These are phyloP conservation scores for Lodderomyces orthopsilosis DNA, from an alignment of 1,139 yeast genomes.

Conservation along the genomic window DNA sequence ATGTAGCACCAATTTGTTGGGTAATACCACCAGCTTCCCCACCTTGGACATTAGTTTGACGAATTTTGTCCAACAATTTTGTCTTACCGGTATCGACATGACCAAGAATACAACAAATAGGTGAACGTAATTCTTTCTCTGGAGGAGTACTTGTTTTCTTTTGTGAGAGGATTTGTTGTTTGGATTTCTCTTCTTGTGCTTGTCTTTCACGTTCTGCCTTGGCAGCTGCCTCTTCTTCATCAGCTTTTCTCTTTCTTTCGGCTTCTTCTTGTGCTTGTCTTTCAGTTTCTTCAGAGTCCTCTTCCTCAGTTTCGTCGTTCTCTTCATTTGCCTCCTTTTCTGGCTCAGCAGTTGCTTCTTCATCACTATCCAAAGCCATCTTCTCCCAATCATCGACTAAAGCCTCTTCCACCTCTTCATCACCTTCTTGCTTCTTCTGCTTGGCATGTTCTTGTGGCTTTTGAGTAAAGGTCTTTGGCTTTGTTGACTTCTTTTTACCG, in stretches of 20 bases:
- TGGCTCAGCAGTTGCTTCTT: conserved; percentile 42
- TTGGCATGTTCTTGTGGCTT: conserved; percentile 18
- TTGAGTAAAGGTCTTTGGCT: conserved; percentile 36
- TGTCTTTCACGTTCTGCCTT: conserved; percentile 6
- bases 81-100: conserved; percentile 99
- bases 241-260: conserved; percentile 1
- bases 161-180: conserved; percentile 10
- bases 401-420: conserved; percentile 48
- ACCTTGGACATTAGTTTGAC: conserved; percentile 99
- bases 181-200: conserved; percentile 1
- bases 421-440: conserved; percentile 19
- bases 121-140: conserved; percentile 78
- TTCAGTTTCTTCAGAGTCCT: conserved; percentile 4
- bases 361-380: conserved; percentile 56
- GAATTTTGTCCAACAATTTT: conserved; percentile 88
- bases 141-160: conserved; percentile 15
- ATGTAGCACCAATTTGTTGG: conserved; percentile 99
- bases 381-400: conserved; percentile 67
- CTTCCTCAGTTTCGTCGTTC: conserved; percentile 19
- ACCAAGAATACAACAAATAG: conserved; percentile 97
- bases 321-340: conserved; percentile 21
- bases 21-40: conserved; percentile 99
- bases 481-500: conserved; percentile 64
- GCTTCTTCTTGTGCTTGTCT: conserved; percentile 6
- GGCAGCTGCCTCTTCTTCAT: conserved; percentile 5